Evolutionary conservation across 768 basidiomycete species (phyloP).

Genomic region (Lyophyllum atratum): DNA sequence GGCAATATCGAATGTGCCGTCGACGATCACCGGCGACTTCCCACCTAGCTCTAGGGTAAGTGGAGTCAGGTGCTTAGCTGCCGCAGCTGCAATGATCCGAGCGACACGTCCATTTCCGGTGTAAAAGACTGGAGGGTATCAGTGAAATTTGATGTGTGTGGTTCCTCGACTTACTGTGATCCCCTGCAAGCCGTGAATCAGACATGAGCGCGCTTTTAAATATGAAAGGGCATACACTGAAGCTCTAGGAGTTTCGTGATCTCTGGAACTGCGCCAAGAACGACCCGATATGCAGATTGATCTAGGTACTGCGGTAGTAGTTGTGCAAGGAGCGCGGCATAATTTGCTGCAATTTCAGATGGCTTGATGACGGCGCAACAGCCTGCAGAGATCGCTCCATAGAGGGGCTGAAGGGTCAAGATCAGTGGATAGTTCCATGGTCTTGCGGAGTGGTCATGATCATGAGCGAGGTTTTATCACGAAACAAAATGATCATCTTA

Average conservation of each 20-base stretch:
- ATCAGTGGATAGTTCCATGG: conserved; percentile 72
- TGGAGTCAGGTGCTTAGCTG: conserved; percentile 56
- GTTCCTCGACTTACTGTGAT: conserved; percentile 23
- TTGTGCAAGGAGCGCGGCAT: conserved; percentile 49
- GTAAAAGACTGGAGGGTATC: conserved; percentile 36
- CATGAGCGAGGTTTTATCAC: background rate
- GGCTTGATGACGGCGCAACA: conserved; percentile 69
- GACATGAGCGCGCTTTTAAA: background rate
- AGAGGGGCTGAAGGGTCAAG: conserved; percentile 56
- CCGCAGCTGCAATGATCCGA: conserved; percentile 50
- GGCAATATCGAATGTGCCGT: conserved; percentile 29
- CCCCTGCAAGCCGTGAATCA: conserved; percentile 18
- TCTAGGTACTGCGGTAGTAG: conserved; percentile 56
- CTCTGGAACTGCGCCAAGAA: conserved; percentile 62
- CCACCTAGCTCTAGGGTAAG: conserved; percentile 59
- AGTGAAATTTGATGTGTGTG: background rate
- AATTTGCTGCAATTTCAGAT: conserved; percentile 59
- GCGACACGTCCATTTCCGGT: conserved; percentile 49
- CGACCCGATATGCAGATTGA: conserved; percentile 49
- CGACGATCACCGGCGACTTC: conserved; percentile 49
- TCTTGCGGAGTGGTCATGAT: conserved; percentile 33
- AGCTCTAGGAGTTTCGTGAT: conserved; percentile 52
- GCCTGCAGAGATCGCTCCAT: conserved; percentile 76
- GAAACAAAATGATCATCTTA: conserved; percentile 34
- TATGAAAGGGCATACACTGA: conserved; percentile 35